Evolutionary conservation across 140 eudicot genomes (phyloP).

Genomic region (Stevia rebaudiana): DNA sequence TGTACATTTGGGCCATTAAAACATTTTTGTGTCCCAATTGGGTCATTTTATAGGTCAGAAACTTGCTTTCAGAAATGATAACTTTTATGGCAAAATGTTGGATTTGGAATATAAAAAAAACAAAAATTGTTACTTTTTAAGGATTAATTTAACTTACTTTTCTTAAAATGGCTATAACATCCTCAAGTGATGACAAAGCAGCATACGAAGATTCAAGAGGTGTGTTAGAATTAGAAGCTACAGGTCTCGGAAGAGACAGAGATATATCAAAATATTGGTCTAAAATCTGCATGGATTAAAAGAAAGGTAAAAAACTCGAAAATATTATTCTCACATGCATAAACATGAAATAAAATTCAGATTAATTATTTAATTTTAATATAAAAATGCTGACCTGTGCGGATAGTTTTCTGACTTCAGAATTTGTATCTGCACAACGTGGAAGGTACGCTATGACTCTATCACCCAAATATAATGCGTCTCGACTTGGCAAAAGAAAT

Average conservation of each 20-base stretch:
- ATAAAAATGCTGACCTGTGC: slow-evolving; percentile 55
- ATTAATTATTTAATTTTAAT: not conserved
- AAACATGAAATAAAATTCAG: not conserved
- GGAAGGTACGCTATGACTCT: slow-evolving; percentile 83
- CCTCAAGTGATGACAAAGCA: slow-evolving; percentile 92
- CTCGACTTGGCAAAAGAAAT: slow-evolving; percentile 90
- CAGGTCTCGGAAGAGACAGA: slow-evolving; percentile 73
- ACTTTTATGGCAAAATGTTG: not conserved
- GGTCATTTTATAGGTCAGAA: not conserved
- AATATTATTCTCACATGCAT: not conserved
- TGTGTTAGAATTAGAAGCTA: slow-evolving; percentile 38
- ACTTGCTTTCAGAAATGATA: not conserved
- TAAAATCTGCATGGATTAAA: slow-evolving; percentile 56
- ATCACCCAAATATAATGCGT: slow-evolving; percentile 80
- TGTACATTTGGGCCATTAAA: not conserved
- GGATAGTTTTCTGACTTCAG: slow-evolving; percentile 83
- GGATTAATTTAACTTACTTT: slow-evolving; percentile 48
- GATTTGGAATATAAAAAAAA: not conserved
- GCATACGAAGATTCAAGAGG: slow-evolving; percentile 65
- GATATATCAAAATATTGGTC: slow-evolving; percentile 79
- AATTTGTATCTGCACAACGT: slow-evolving; percentile 92
- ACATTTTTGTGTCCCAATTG: not conserved
- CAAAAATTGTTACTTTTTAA: not conserved
- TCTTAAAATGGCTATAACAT: slow-evolving; percentile 81
- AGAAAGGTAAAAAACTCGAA: slow-evolving; percentile 22